Percentiles rank a stretch among this genome's conserved stretches.
phyloP scores from a whole-genome alignment of 1,139 yeast species.

The Diutina scorzettiae region DNA sequence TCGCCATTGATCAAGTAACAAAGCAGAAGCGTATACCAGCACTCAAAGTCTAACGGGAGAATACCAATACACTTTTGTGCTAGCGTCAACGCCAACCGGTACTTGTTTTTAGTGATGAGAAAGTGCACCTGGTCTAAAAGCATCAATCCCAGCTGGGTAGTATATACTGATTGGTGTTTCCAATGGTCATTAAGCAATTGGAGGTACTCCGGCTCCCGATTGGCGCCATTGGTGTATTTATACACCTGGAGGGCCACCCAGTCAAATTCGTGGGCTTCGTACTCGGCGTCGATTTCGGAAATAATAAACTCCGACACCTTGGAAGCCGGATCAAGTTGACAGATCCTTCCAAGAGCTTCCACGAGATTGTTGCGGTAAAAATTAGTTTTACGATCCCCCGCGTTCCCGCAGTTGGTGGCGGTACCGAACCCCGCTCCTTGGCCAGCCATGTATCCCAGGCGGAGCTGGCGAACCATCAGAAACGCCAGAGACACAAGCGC shows the following conservation, averaged over 20 bases:
- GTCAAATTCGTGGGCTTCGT: slow-evolving; percentile 18
- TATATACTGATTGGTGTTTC: slow-evolving; percentile 11
- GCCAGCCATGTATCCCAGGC: slow-evolving; percentile 20
- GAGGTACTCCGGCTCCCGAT: slow-evolving; percentile 18
- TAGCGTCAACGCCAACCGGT: slow-evolving; percentile 18
- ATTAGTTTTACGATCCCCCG: slow-evolving; percentile 17
- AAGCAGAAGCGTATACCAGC: slow-evolving; percentile 27
- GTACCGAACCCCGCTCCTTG: slow-evolving; percentile 18
- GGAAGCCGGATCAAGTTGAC: slow-evolving; percentile 14
- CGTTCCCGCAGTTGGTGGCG: slow-evolving; percentile 21
- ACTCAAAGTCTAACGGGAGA: slow-evolving; percentile 31
- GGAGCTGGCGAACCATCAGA: slow-evolving; percentile 16
- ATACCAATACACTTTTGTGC: slow-evolving; percentile 22
- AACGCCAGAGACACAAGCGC: slow-evolving; percentile 12
- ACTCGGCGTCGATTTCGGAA: slow-evolving; percentile 11
- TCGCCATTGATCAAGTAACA: slow-evolving; percentile 23
- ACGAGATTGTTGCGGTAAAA: slow-evolving; percentile 24
- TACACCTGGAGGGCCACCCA: slow-evolving; percentile 19
- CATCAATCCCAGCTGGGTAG: slow-evolving; percentile 23
- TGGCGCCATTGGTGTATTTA: slow-evolving; percentile 17
- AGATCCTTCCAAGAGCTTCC: slow-evolving; percentile 19
- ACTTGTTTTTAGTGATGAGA: slow-evolving; percentile 20
- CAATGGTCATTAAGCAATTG: slow-evolving; percentile 17
- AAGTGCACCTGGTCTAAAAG: slow-evolving; percentile 29
- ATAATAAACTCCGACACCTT: slow-evolving; percentile 14